These are phyloP conservation scores for Zygosaccharomyces siamensis DNA, from an alignment of 805 yeast species.

Conservation along the genomic window DNA sequence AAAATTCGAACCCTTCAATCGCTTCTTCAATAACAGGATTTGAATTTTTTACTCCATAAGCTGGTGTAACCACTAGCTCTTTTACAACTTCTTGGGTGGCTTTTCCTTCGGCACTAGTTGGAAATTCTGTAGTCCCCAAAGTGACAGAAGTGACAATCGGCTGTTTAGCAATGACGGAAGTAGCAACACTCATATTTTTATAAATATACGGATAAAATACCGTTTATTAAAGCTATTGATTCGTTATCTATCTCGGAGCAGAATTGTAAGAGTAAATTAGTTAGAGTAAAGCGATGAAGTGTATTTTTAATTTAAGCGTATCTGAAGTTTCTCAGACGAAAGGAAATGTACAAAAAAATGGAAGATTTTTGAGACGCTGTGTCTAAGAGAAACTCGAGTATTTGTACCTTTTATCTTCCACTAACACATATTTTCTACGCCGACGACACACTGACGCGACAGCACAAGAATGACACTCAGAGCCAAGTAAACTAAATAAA, in stretches of 20 bases:
- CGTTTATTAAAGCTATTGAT: background rate
- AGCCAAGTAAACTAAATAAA: background rate
- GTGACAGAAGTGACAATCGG: background rate
- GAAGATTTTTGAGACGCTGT: background rate
- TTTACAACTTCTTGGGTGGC: background rate
- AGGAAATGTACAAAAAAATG: background rate
- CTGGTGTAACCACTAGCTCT: background rate
- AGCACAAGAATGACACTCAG: background rate
- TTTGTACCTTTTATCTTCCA: background rate
- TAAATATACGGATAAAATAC: background rate
- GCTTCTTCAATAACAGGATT: constrained; percentile 1
- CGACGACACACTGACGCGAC: constrained; percentile 3
- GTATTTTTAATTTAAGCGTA: no score
- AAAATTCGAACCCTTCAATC: background rate
- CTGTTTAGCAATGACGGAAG: background rate
- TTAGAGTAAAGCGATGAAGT: no score
- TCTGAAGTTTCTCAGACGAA: no score
- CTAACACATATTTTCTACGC: background rate
- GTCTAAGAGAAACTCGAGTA: background rate
- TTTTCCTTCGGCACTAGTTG: background rate
- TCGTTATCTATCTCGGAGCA: no score
- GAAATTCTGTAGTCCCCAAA: background rate
- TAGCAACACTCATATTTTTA: background rate
- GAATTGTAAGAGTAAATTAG: no score
- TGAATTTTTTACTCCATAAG: constrained; percentile 1